Evolutionary conservation across 2,329 filamentous ascomycete species (phyloP), one percentile per base, ranked within the genome.

Genomic region (Aspergillus puulaauensis): DNA sequence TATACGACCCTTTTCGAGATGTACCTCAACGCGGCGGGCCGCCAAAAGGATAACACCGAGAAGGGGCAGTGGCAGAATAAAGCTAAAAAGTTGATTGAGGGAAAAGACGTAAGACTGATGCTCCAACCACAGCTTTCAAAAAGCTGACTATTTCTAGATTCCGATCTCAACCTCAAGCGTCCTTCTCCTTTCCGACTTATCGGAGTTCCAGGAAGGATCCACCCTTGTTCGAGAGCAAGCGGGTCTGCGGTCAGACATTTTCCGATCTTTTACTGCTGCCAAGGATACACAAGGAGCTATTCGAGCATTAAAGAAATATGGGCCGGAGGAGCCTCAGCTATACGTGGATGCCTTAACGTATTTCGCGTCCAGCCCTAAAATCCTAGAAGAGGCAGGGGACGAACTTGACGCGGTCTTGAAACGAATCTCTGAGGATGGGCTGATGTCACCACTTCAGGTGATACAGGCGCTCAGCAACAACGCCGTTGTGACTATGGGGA

Each of bases 1-100:
- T 95, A 95, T 69, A 98, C 93, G 0, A 97, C 96, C 0, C 75
- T 99, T 14, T 98, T 99, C 70, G 96, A 99, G 74, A 98, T 99
- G 90, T 99, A 98, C 70, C 80, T 99, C 8, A 90, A 96, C 73
- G 95, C 92, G 66, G 90, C 93, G 21, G 89, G 87, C 58, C 85
- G 88, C 57, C 88, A 88, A 68, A 90, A 87, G 67, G 87, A 87
- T 56, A 47, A 74, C 73, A 70, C 74, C 35, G 83, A 92, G 61
- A 87, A 88, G 62, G 84, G 89, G 65, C 84, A 89, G 62, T 99
- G 95, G 93, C 91, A 97, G 70, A 82, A 82, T 44, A 97, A 96
- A 72, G 95, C 95, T 0, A 96, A 95, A 77, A 87, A 86, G 61
- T 83, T 98, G 23, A 93, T 99, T 56, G 88, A 95, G 68, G 87